Conservation (phyloP, 2,329 filamentous ascomycete genomes). For the Colletotrichum eremochloae region DNA sequence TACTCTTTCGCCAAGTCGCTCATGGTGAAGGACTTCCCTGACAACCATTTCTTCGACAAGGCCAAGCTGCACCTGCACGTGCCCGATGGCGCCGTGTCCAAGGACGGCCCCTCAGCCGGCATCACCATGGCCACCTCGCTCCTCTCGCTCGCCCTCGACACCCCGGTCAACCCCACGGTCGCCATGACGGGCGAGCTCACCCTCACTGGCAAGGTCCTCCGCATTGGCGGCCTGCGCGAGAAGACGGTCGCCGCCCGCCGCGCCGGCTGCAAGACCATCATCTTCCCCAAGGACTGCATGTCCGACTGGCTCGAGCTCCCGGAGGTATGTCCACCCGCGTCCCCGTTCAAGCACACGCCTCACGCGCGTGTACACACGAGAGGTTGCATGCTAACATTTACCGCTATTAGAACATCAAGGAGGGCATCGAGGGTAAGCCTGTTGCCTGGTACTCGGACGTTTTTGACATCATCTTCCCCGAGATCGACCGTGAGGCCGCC, state of each 20-base stretch:
- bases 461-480: conserved; percentile 89
- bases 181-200: conserved; percentile 99
- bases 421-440: conserved; percentile 91
- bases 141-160: conserved; percentile 85
- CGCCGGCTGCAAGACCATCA: conserved; percentile 91
- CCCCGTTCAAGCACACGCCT: background rate
- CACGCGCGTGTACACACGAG: background rate
- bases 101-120: conserved; percentile 92
- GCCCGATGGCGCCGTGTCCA: conserved; percentile 94
- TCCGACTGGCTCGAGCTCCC: conserved; percentile 98
- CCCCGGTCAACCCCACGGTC: conserved; percentile 83
- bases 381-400: conserved; percentile 19
- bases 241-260: conserved; percentile 96
- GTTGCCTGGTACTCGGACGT: conserved; percentile 96
- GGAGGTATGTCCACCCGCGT: conserved; percentile 74
- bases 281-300: conserved; percentile 96
- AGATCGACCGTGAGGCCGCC: conserved; percentile 79
- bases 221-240: conserved; percentile 93
- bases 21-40: conserved; percentile 85
- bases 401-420: conserved; percentile 88
- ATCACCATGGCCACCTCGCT: conserved; percentile 98
- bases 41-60: conserved; percentile 96
- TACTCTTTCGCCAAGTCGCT: conserved; percentile 96
- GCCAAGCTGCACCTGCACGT: conserved; percentile 96
- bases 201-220: conserved; percentile 93